Evolutionary conservation across 176 grass and related monocot species (phyloP).

Genomic region (Zea mays): DNA sequence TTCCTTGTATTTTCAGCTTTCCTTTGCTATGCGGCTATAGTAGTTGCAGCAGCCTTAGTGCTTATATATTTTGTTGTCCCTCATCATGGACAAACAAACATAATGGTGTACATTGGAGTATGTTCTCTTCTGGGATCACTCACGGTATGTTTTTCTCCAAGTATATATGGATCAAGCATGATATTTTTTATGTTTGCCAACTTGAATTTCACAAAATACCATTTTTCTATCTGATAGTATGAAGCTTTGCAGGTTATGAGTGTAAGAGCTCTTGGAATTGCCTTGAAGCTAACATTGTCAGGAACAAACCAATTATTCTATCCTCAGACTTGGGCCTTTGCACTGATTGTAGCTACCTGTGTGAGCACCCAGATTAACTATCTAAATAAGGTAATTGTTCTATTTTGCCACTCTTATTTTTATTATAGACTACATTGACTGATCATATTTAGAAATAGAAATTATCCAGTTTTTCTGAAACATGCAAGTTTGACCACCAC

Average conservation of each 20-base stretch:
- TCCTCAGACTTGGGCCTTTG: constrained; percentile 90
- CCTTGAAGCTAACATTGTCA: constrained; percentile 89
- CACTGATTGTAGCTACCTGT: constrained; percentile 67
- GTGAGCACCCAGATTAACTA: constrained; percentile 94
- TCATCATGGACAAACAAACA: constrained; percentile 87
- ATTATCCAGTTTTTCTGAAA: neutral
- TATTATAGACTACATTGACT: neutral
- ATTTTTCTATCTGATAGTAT: constrained; percentile 36
- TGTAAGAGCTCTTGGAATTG: constrained; percentile 92
- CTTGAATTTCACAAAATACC: constrained; percentile 10
- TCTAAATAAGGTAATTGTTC: constrained; percentile 69
- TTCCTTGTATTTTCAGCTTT: constrained; percentile 65
- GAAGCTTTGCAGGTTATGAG: constrained; percentile 76
- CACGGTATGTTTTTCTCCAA: constrained; percentile 50
- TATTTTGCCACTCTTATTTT: constrained; percentile 1
- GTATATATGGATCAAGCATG: constrained; percentile 18
- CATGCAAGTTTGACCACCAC: neutral
- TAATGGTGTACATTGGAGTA: constrained; percentile 92
- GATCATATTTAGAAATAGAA: constrained; percentile 17
- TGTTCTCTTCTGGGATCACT: constrained; percentile 95
- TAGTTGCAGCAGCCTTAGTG: constrained; percentile 70
- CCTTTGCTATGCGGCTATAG: constrained; percentile 68
- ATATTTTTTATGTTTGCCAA: constrained; percentile 29
- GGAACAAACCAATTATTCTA: constrained; percentile 89
- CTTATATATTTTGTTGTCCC: constrained; percentile 86